Conservation (phyloP, 306 rosid genomes). For the Malus fusca region DNA sequence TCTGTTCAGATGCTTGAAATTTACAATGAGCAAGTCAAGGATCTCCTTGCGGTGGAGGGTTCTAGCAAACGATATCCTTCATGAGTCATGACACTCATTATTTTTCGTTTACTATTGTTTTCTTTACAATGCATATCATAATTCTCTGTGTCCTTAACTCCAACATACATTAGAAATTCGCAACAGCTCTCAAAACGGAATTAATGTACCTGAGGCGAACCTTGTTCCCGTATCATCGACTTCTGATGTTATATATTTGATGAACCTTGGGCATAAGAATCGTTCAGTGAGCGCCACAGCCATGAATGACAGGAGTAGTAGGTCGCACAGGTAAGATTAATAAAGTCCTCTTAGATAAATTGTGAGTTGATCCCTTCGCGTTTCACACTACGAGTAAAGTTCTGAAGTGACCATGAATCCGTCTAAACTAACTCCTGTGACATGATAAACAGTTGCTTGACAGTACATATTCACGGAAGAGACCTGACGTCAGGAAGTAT, state of each 20-base stretch:
- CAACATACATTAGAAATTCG: conserved; percentile 66
- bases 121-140: conserved; percentile 1
- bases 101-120: background rate
- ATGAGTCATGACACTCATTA: background rate
- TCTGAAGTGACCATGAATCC: background rate
- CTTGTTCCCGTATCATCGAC: conserved; percentile 73
- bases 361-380: background rate
- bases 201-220: conserved; percentile 80
- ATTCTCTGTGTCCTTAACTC: conserved; percentile 35
- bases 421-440: background rate
- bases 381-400: background rate
- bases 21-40: conserved; percentile 92
- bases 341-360: background rate
- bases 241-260: conserved; percentile 66
- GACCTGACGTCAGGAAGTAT: conserved; percentile 59
- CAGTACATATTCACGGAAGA: conserved; percentile 91
- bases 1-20: conserved; percentile 96
- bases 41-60: conserved; percentile 60
- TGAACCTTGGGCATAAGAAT: conserved; percentile 78
- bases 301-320: conserved; percentile 87
- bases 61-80: conserved; percentile 78
- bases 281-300: conserved; percentile 82
- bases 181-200: conserved; percentile 62
- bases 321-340: conserved; percentile 69
- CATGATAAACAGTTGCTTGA: conserved; percentile 64